Evolutionary conservation across 1,139 yeast genomes (phyloP), one percentile per base, ranked within the genome.

Genomic region (Blastobotrys petasosporus): DNA sequence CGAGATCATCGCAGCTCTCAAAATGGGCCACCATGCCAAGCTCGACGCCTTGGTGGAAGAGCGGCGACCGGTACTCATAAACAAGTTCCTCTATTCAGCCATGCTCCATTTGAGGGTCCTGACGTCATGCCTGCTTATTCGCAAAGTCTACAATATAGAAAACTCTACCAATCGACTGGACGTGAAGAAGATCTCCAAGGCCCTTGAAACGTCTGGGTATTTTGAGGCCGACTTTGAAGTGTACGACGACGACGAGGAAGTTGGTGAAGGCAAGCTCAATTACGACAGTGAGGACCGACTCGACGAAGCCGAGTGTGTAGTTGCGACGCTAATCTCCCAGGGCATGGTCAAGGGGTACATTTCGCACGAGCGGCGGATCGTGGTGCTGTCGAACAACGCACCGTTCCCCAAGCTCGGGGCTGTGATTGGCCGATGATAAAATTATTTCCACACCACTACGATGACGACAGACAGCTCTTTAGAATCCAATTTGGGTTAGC

Each of bases 311-410:
- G 97, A 90, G 65, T 80, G 94, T 53, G 65, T 77, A 23, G 56
- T 88, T 36, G 90, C 96, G 0, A 76, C 76, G 47, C 65, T 85
- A 56, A 86, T 90, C 13, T 70, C 74, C 42, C 66, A 65, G 37
- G 85, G 86, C 9, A 68, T 67, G 47, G 70, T 88, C 49, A 87
- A 85, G 65, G 97, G 97, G 1, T 90, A 88, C 63, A 67, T 90
- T 20, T 84, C 95, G 6, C 94, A 86, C 59, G 76, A 79, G 12
- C 79, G 84, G 56, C 70, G 78, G 45, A 83, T 85, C 49, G 69
- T 88, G 28, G 96, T 90, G 12, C 66, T 90, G 48, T 82, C 94
- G 55, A 85, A 83, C 61, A 76, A 73, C 25, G 77, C 77, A 29
- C 82, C 96, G 2, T 90, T 90, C 60, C 94, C 94, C 11, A 20